phyloP scores from a whole-genome alignment of 495 filamentous ascomycete genomes.

The Lasiosphaeriaceae sp. region DNA sequence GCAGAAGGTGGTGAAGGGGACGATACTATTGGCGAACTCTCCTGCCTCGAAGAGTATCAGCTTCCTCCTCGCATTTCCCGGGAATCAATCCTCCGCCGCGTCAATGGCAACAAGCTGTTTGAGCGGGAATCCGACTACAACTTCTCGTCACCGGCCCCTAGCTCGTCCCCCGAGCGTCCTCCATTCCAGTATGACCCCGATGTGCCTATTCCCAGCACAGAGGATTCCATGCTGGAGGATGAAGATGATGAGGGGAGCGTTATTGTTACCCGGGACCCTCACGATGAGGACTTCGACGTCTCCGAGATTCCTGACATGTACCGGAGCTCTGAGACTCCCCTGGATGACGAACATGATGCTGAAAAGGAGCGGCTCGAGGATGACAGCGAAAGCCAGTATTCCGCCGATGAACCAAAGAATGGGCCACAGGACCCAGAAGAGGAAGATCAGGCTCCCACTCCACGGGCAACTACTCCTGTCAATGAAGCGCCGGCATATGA shows the following conservation, averaged over 20 bases:
- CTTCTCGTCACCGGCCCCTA: slow-evolving; percentile 54
- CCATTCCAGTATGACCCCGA: slow-evolving; percentile 66
- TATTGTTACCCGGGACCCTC: slow-evolving; percentile 64
- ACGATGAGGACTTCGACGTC: slow-evolving; percentile 59
- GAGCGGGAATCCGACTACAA: slow-evolving; percentile 58
- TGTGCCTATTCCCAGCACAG: slow-evolving; percentile 74
- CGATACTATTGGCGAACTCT: slow-evolving; percentile 52
- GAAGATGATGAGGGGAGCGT: slow-evolving; percentile 55
- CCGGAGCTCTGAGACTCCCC: slow-evolving; percentile 33
- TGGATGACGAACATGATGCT: slow-evolving; percentile 37
- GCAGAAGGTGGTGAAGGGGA: slow-evolving; percentile 36
- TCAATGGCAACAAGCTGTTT: slow-evolving; percentile 65
- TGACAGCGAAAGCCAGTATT: slow-evolving; percentile 27
- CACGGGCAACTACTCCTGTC: slow-evolving; percentile 35
- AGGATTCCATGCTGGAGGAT: slow-evolving; percentile 47
- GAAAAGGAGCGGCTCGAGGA: slow-evolving; percentile 20
- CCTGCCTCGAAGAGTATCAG: slow-evolving; percentile 54
- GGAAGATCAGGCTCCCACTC: slow-evolving; percentile 43
- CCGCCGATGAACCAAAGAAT: slow-evolving; percentile 8
- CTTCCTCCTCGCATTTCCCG: slow-evolving; percentile 78
- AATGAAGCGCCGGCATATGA: slow-evolving; percentile 4
- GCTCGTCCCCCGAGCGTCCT: slow-evolving; percentile 48
- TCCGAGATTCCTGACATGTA: slow-evolving; percentile 69
- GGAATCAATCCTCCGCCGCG: slow-evolving; percentile 85
- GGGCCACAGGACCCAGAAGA: slow-evolving; percentile 8